Evolutionary conservation across 2,329 filamentous ascomycete genomes (phyloP), one percentile per base, ranked within the genome.

Genomic region (Cladosporium sp.): DNA sequence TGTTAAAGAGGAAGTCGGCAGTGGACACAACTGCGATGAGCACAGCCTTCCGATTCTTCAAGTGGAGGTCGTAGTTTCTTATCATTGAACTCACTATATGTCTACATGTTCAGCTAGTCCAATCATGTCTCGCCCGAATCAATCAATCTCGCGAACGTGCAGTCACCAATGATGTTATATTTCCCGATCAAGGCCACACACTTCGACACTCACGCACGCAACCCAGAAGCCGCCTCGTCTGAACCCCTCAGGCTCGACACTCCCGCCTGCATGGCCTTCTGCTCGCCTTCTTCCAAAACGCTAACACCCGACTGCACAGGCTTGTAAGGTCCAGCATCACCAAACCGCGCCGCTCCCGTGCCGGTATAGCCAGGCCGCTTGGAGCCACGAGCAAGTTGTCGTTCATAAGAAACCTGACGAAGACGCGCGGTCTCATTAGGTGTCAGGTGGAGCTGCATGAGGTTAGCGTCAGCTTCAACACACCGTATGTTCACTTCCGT

Each of bases 341-440:
- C 58, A 7, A 61, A 35, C 3, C 35, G 58, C 37, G 44, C 37
- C 18, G 58, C 35, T 33, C 44, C 58, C 2, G 44, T 23, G 3
- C 58, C 58, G n/a, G 37, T 37, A 49, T 46, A 61, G 26, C 58
- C 58, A 31, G 85, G 81, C 21, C 80, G 77, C 46, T 72, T 78
- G 74, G 82, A 80, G 0, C 85, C 85, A 6, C 82, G 80, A 67
- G 83, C 83, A 10, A 85, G 68, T 69, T 88, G 85, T 44, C 80
- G 78, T 70, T 85, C 80, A 67, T 85, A 86, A 5, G 82, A 85
- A 1, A 87, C 78, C n/a, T 80, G 78, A 11, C 85, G 79, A 57
- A 88, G 74, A 7, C 85, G 77, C 49, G 85, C 77, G 1, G 77
- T 76, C 69, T 88, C 85, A 12, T 72, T 78, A 0, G 85, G 83